Conservation (phyloP, 805 yeast genomes). For the Scheffersomyces lignosus region DNA sequence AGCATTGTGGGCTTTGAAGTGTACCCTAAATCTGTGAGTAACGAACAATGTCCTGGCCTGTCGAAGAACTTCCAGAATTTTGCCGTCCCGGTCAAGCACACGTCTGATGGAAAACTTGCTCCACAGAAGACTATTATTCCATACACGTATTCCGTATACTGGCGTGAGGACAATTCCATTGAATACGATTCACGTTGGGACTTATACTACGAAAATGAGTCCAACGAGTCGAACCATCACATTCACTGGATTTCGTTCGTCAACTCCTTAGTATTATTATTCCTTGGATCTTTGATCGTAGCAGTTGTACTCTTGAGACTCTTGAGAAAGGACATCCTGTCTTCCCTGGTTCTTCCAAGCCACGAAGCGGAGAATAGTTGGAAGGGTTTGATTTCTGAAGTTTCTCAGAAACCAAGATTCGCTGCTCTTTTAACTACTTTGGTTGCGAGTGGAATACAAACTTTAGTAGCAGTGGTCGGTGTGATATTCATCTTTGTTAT, state of each 20-base stretch:
- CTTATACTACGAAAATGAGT: slow-evolving; percentile 60
- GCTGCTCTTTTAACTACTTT: slow-evolving; percentile 54
- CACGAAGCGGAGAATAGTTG: slow-evolving; percentile 28
- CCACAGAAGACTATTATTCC: slow-evolving; percentile 52
- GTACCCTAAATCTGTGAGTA: slow-evolving; percentile 77
- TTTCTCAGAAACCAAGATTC: slow-evolving; percentile 50
- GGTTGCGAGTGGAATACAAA: slow-evolving; percentile 75
- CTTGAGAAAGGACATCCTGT: slow-evolving; percentile 49
- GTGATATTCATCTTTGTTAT: slow-evolving; percentile 54
- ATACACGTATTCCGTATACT: slow-evolving; percentile 81
- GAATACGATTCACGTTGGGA: slow-evolving; percentile 74
- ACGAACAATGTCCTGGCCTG: slow-evolving; percentile 72
- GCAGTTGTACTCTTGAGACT: slow-evolving; percentile 62
- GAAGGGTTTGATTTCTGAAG: slow-evolving; percentile 56
- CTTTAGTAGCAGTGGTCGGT: slow-evolving; percentile 62
- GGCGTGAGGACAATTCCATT: slow-evolving; percentile 77
- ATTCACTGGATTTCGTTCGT: slow-evolving; percentile 79
- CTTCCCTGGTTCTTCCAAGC: slow-evolving; percentile 13
- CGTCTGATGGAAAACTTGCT: slow-evolving; percentile 17
- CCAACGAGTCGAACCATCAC: slow-evolving; percentile 39
- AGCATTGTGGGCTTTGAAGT: slow-evolving; percentile 84
- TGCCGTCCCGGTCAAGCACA: slow-evolving; percentile 41
- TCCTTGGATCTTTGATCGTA: slow-evolving; percentile 61
- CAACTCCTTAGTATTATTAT: slow-evolving; percentile 66
- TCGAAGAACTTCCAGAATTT: slow-evolving; percentile 58